Base-by-base conservation (phyloP, 331 rosid genomes). In the Acacia pycnantha region DNA sequence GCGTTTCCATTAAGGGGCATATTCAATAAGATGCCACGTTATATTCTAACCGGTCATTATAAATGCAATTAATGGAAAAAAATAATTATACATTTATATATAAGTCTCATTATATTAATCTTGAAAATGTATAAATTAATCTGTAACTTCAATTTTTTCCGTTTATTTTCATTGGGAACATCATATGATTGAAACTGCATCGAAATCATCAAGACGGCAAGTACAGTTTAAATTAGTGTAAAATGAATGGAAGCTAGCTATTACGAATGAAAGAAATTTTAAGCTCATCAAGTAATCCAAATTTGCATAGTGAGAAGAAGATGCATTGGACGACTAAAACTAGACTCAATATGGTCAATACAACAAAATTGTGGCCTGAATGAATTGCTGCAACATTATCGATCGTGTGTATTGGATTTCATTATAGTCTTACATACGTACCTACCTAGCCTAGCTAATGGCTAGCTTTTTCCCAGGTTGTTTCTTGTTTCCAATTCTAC, bases 391-490 rank as follows among this genome's bases (percentile, higher is more conserved):
- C n/a, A 59, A 56, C 65, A 4, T 8, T 14, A 65, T 67, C 15
- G 48, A 65, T 67, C 15, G 16, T 4, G 16, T 18, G 27, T 21
- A 4, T n/a, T 21, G 22, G 29, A 69, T 40, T 69, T n/a, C 21
- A 40, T 10, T 4, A 14, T 10, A 29, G 40, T 13, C 44, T 19
- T 9, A 67, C 29, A 2, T 47, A 13, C 56, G n/a, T 16, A 50
- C 19, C 2, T n/a, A 33, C 15, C 5, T 26, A 8, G 6, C 18
- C 66, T 59, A 59, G 66, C 35, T 10, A 59, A 21, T 88, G 91
- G 71, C 85, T 70, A 24, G 62, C 77, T 50, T 37, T 37, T 6
- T 68, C 18, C 48, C 73, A 40, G 24, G 73, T 82, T 53, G 44
- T 43, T 66, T 83, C 73, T 27, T 83, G 15, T 11, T 74, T 29